These are phyloP conservation scores for Arxiozyma bovina DNA, from an alignment of 1,139 yeast genomes.

Conservation along the genomic window DNA sequence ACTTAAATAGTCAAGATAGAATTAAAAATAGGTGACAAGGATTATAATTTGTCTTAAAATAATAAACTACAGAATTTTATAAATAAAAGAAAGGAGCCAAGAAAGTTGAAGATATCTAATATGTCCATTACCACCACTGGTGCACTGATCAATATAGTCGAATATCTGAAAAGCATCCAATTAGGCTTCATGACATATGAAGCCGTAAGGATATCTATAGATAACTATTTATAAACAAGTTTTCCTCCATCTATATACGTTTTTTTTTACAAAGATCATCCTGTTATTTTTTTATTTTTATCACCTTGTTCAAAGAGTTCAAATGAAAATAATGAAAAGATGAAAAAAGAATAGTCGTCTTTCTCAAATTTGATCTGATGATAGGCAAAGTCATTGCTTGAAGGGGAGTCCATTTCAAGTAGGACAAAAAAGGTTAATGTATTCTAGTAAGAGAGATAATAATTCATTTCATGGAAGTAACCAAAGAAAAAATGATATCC, in stretches of 20 bases:
- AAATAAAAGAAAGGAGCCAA: too few species aligned
- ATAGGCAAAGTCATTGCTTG: not conserved
- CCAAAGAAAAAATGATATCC: constrained; percentile 1
- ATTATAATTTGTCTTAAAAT: not conserved
- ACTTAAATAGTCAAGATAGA: too few species aligned
- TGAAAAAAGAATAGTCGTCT: not conserved
- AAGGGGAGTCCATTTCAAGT: too few species aligned
- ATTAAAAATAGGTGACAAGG: not conserved
- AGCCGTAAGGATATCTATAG: too few species aligned
- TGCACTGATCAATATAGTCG: too few species aligned
- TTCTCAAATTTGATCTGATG: too few species aligned
- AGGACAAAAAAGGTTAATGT: not conserved
- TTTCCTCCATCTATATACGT: too few species aligned
- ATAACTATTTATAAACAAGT: not conserved
- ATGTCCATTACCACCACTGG: not conserved
- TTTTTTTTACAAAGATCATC: not conserved
- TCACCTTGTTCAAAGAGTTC: not conserved
- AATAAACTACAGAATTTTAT: not conserved
- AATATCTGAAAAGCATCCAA: too few species aligned
- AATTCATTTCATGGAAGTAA: not conserved
- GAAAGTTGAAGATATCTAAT: too few species aligned
- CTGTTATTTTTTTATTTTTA: too few species aligned
- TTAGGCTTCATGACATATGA: not conserved
- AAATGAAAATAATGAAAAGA: too few species aligned
- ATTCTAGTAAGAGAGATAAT: not conserved